Evolutionary conservation across 208 protist species (phyloP), one percentile per base, ranked within the genome.

Genomic region (Giardia muris): DNA sequence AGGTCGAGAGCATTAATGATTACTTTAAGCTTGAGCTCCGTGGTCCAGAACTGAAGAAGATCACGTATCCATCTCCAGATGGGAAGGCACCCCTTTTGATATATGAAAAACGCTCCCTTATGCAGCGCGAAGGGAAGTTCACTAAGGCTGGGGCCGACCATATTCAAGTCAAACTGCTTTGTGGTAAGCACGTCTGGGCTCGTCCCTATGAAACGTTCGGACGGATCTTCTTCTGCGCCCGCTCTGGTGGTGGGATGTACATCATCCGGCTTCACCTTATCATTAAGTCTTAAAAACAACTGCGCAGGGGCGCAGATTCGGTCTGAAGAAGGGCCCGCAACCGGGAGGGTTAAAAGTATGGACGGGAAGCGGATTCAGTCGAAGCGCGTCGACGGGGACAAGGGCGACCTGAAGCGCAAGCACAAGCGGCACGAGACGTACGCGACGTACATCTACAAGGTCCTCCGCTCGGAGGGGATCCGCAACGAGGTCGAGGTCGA

Each of bases 371-470:
- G 57, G 19, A 10, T 76, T 10, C 10, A 39, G 57, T 39, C 10
- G 57, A 76, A 76, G 57, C 10, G 19, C 19, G 57, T 39, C 19
- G 57, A 10, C 57, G 57, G 57, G 57, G 57, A 76, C 57, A 76
- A 76, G 57, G 57, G 57, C 57, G 57, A 76, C 57, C 19, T 30
- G 57, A 76, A 76, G 57, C 86, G 86, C 42, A 89, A 89, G 86
- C 4, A 46, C 22, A 89, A 89, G 86, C 4, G 86, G 3, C 22
- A 46, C 4, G 86, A 89, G 86, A 89, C 86, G 22, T 89, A 89
- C 42, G 86, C 22, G 4, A 89, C 86, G 22, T 89, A 92, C 48
- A 92, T 94, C 93, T 93, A 92, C 93, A 94, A 94, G 93, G 93
- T 94, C 76, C 92, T 94, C 92, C 92, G 93, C 22, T 92, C 92